These are phyloP conservation scores for Neobulgaria alba DNA, from an alignment of 2,329 filamentous ascomycete species.

Conservation along the genomic window DNA sequence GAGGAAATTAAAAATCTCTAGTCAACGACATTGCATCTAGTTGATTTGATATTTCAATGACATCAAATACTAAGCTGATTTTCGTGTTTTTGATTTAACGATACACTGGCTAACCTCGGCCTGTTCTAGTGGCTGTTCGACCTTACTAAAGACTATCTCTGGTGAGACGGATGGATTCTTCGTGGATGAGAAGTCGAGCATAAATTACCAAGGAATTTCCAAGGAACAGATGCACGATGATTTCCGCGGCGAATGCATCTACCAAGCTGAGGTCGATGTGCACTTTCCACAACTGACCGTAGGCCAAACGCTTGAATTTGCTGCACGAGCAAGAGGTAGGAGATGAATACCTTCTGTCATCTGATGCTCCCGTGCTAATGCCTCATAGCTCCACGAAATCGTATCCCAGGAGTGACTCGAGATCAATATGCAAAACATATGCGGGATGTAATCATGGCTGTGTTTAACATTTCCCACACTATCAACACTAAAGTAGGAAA, in stretches of 20 bases:
- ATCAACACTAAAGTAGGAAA: conserved; percentile 68
- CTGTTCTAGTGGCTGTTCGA: conserved; percentile 59
- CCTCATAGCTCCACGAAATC: conserved; percentile 48
- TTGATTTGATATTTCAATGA: no score
- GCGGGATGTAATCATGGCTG: conserved; percentile 54
- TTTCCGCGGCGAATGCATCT: conserved; percentile 59
- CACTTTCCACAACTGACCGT: conserved; percentile 75
- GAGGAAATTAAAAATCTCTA: no score
- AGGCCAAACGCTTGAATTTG: conserved; percentile 65
- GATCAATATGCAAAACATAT: conserved; percentile 42
- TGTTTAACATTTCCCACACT: conserved; percentile 66
- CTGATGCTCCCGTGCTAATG: no score
- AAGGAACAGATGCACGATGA: conserved; percentile 44
- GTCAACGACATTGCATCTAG: no score
- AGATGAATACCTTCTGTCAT: no score
- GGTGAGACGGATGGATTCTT: conserved; percentile 48
- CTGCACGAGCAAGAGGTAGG: conserved; percentile 49
- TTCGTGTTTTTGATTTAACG: no score
- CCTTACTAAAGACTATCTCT: conserved; percentile 50
- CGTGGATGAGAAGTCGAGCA: conserved; percentile 38
- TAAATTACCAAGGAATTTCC: conserved; percentile 53
- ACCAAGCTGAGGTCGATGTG: conserved; percentile 68
- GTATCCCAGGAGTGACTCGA: conserved; percentile 53
- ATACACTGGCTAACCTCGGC: no score
- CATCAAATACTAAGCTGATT: no score